phyloP scores from a whole-genome alignment of 495 filamentous ascomycete genomes.

The Letharia columbiana region DNA sequence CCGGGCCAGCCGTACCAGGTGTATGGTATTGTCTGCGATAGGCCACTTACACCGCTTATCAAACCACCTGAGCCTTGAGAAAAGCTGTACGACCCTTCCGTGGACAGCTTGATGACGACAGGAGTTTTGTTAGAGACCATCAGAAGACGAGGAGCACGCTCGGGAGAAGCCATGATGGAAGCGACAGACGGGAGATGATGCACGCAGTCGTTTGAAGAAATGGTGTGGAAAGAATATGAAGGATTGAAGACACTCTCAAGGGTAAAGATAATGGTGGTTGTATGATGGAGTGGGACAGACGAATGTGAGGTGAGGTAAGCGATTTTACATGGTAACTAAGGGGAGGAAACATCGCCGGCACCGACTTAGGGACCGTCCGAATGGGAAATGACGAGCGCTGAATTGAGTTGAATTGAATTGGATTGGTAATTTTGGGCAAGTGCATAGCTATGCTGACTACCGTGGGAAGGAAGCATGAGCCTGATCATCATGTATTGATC shows the following conservation, averaged over 20 bases:
- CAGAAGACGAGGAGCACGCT: constrained; percentile 43
- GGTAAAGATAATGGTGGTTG: neutral
- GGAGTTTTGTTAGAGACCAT: constrained; percentile 90
- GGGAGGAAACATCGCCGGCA: neutral
- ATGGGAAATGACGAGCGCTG: neutral
- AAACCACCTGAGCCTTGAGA: constrained; percentile 93
- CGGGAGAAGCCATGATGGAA: constrained; percentile 1
- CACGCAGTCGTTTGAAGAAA: neutral
- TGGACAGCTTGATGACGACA: constrained; percentile 86
- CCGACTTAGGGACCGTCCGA: neutral
- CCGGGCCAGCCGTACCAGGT: constrained; percentile 99
- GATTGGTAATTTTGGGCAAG: neutral
- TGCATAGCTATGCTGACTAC: neutral
- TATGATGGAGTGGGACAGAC: neutral
- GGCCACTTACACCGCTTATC: constrained; percentile 79
- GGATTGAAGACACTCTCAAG: neutral
- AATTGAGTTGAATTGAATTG: neutral
- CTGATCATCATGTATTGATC: too few species aligned
- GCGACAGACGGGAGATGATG: neutral
- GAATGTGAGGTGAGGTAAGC: neutral
- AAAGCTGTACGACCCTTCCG: constrained; percentile 77
- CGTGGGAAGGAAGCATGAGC: too few species aligned
- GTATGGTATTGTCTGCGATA: constrained; percentile 86
- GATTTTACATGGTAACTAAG: neutral
- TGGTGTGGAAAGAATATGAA: neutral